Evolutionary conservation across 164 flowering plant species (phyloP).

Genomic region (Paratinospora sagittata): DNA sequence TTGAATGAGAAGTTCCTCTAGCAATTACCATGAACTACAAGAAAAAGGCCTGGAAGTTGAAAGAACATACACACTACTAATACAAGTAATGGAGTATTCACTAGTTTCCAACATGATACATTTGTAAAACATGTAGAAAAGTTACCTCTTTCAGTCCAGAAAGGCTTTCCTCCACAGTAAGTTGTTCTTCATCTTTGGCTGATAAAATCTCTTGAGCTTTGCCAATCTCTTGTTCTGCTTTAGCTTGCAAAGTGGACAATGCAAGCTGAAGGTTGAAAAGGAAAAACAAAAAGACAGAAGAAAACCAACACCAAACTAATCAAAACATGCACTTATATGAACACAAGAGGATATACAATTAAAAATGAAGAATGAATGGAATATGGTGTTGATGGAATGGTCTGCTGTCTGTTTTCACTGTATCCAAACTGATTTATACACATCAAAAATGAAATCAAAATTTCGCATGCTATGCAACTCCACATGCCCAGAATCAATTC

Average conservation of each 20-base stretch:
- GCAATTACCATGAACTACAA: not conserved
- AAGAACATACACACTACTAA: not conserved
- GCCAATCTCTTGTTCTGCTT: constrained; percentile 63
- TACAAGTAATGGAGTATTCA: not conserved
- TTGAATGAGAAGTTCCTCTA: not conserved
- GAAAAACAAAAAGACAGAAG: not conserved
- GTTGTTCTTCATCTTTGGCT: constrained; percentile 67
- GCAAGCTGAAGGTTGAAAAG: constrained; percentile 42
- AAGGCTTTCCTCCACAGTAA: constrained; percentile 64
- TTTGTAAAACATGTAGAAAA: not conserved
- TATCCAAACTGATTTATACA: not conserved
- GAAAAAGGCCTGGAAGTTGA: not conserved
- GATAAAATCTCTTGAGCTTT: constrained; percentile 53
- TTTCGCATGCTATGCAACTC: not conserved
- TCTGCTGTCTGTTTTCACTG: not conserved
- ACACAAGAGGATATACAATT: not conserved
- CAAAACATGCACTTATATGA: not conserved
- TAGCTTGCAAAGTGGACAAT: constrained; percentile 50
- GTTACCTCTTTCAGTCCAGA: constrained; percentile 68
- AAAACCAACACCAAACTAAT: not conserved
- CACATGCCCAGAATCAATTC: not conserved
- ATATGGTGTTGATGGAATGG: too few relatives aligned
- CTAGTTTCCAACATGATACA: not conserved
- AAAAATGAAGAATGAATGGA: not conserved
- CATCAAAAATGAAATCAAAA: not conserved